phyloP scores from a whole-genome alignment of 1,284 basidiomycete genomes.

The Ceratobasidium sp. region DNA sequence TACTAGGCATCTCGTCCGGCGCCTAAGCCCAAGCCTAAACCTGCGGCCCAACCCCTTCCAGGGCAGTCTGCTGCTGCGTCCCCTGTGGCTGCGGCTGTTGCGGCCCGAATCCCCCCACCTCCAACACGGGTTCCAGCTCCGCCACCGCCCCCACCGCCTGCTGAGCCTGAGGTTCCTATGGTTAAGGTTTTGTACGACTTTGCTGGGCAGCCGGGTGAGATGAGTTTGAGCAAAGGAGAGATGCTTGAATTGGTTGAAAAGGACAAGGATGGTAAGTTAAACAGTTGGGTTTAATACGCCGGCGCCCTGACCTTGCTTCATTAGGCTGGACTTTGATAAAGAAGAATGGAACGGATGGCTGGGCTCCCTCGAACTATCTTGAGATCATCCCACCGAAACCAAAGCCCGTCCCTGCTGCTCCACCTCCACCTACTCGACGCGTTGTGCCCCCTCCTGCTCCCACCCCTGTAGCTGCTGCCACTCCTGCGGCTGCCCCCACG shows the following conservation, averaged over 20 bases:
- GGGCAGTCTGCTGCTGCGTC: slow-evolving; percentile 53
- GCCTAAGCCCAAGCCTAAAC: slow-evolving; percentile 63
- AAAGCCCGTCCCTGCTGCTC: slow-evolving; percentile 68
- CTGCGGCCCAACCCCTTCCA: slow-evolving; percentile 67
- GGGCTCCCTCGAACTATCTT: slow-evolving; percentile 96
- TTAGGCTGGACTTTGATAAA: slow-evolving; percentile 93
- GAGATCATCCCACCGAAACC: slow-evolving; percentile 76
- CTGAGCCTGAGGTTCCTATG: slow-evolving; percentile 74
- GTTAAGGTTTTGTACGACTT: slow-evolving; percentile 93
- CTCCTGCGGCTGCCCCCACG: slow-evolving; percentile 51
- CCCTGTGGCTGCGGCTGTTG: slow-evolving; percentile 50
- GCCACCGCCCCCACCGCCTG: slow-evolving; percentile 64
- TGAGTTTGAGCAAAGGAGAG: slow-evolving; percentile 91
- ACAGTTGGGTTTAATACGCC: background rate
- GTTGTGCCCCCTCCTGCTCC: slow-evolving; percentile 61
- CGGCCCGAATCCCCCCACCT: slow-evolving; percentile 58
- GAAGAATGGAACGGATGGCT: slow-evolving; percentile 86
- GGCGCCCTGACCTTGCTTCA: slow-evolving; percentile 45
- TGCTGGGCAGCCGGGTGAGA: slow-evolving; percentile 90
- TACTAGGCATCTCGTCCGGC: slow-evolving; percentile 27
- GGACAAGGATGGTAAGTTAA: slow-evolving; percentile 78
- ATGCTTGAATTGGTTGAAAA: slow-evolving; percentile 92
- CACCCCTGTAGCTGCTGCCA: slow-evolving; percentile 56
- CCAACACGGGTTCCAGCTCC: slow-evolving; percentile 60
- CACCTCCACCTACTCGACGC: slow-evolving; percentile 74